Evolutionary conservation across 2,329 filamentous ascomycete species (phyloP), one percentile per base, ranked within the genome.

Genomic region (Colletotrichum salicis): DNA sequence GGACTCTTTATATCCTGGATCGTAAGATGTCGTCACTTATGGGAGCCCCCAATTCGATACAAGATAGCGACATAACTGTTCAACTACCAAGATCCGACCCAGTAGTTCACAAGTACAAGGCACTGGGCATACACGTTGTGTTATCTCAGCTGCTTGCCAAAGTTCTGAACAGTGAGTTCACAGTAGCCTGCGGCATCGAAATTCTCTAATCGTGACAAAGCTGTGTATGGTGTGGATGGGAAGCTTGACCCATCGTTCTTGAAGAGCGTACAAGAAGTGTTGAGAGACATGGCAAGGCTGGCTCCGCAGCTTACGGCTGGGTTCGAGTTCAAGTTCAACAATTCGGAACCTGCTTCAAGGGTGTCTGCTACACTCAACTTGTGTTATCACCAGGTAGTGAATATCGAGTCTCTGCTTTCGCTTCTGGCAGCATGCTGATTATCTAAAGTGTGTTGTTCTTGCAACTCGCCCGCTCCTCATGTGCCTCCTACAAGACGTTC

Each of bases 1-100:
- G 60, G 60, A 65, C 60, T 2, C 56, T 72, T 1, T 72, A 72
- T 3, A 69, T 69, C 33, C 55, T 72, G 12, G 70, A 72, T n/a
- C 59, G 60, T 27, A 72, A 69, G 10, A 52, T 69, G 3, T 65
- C 65, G 6, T 72, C 56, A 8, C 12, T 69, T 8, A 70, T 70
- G 60, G 70, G 60, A 3, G 48, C 60, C 1, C 65, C 64, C 7
- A 72, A 58, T 31, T 68, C 61, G 5, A 72, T 72, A 4, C 56
- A 64, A 13, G 56, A 70, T 31, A 37, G 51, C 37, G 65, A 68
- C 6, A 62, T 61, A 2, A 66, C 66, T 4, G 52, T 70, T 11
- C 12, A 37, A 6, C 24, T 72, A 8, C 70, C 61, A 5, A 58
- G 51, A 12, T 37, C 61, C 24, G 48, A 72, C 12, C 57, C 58